Evolutionary conservation across 768 basidiomycete species (phyloP), one percentile per base, ranked within the genome.

Genomic region (Saitozyma podzolica): DNA sequence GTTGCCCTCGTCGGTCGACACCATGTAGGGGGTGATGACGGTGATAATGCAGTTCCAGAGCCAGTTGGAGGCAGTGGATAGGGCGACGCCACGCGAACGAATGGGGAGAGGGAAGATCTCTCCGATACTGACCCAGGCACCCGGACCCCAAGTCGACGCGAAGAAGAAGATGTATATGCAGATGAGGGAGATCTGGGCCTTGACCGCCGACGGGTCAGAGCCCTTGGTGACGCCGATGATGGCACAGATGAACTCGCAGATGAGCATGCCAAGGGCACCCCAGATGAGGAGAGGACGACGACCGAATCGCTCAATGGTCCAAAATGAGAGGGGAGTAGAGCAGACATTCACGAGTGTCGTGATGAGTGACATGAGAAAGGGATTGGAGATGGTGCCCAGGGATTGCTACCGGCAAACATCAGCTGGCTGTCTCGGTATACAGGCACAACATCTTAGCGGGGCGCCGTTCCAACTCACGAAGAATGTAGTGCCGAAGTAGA

Each of bases 241-340:
- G 69, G 86, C 88, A 67, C 90, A 84, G 73, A 92, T 84, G 82
- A 83, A 92, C 80, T 93, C 89, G 84, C 90, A 93, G 71, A 92
- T 65, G 68, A 85, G 83, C 92, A 93, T 93, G 59, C 88, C 87
- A 59, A 84, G 41, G 29, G 91, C 90, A 73, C 92, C 92, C 62
- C 85, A 84, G 73, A 91, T 82, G 58, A 92, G 85, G 58, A 94
- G 85, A 48, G 85, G 84, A 60, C 92, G 87, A 68, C 92, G 90
- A 70, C 92, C 92, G 75, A 89, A 85, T 57, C 83, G 84, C 77
- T 95, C 92, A 65, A 93, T 86, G 74, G 87, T 85, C 81, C 84
- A 91, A 80, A 92, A 86, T 40, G 89, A 89, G 63, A 89, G 83
- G 29, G 90, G 80, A 51, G 92, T 94, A 81, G 88, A 89, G 77